Evolutionary conservation across 495 filamentous ascomycete species (phyloP), one percentile per base, ranked within the genome.

Genomic region (Penicillium canescens): DNA sequence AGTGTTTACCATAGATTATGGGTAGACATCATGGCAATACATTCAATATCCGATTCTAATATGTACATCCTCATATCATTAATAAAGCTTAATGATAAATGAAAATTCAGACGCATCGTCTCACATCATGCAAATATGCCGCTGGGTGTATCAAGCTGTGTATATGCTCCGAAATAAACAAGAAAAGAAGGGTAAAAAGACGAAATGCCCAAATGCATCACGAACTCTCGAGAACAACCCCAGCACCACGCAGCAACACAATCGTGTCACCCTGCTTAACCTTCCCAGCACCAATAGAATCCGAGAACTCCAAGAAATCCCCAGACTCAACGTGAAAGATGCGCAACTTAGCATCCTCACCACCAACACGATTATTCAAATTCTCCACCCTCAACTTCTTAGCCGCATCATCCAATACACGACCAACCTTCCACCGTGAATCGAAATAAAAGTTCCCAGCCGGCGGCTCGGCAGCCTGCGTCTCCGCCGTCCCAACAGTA

Each of bases 291-390:
- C 72, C 72, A 54, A 79, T 63, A 70, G 91, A 88, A 71, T 96
- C 92, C 20, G 82, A 83, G 69, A 97, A 98, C 42, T 88, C 88
- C 56, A 98, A 64, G 52, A 98, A 74, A 50, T 90, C 73, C 1
- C 95, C 95, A 0, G 85, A 87, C 65, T 98, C 94, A 0, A 97
- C 88, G 69, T 98, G 93, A 52, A 94, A 98, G 2, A 98, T 82
- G 35, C 93, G 68, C 56, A 98, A 61, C 63, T 83, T 83, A 28
- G 89, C 86, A 70, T 88, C 85, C 74, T 96, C 91, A 13, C 87
- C 80, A 24, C 79, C 83, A 16, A 78, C 86, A 50, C 90, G 80
- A 66, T 96, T 97, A 63, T 97, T 97, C 54, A 95, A 59, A 68
- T 97, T 97, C 71, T 89, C 78, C 35, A 96, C 84, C 65, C 88